phyloP scores from a whole-genome alignment of 1,284 basidiomycete genomes.

The Sanghuangporus sanghuang region DNA sequence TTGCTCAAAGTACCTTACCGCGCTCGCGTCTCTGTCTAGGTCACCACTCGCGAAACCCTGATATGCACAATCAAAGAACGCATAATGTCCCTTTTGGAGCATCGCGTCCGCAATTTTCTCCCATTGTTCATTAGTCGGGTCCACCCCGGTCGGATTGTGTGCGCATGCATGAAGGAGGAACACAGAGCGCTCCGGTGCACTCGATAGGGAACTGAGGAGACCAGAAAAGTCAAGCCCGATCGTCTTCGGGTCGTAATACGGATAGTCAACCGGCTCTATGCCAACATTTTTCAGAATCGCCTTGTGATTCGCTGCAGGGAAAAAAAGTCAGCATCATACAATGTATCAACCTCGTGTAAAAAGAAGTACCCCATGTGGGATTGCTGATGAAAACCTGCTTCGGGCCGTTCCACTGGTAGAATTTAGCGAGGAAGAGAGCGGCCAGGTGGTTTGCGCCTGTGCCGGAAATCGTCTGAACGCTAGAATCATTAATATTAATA shows the following conservation, averaged over 20 bases:
- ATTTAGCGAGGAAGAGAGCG: conserved; percentile 81
- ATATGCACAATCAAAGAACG: conserved; percentile 95
- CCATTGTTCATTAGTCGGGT: conserved; percentile 91
- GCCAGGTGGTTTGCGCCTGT: conserved; percentile 95
- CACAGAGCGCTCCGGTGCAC: conserved; percentile 71
- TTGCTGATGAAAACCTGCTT: conserved; percentile 79
- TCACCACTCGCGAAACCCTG: conserved; percentile 91
- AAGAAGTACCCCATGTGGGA: conserved; percentile 81
- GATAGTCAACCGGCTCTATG: conserved; percentile 76
- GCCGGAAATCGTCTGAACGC: conserved; percentile 90
- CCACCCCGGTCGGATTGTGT: conserved; percentile 95
- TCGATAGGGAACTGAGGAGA: conserved; percentile 61
- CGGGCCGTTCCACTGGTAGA: conserved; percentile 70
- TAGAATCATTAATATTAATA: too few relatives aligned
- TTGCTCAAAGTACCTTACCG: conserved; percentile 73
- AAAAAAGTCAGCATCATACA: background rate
- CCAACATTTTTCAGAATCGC: conserved; percentile 85
- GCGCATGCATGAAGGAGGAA: conserved; percentile 93
- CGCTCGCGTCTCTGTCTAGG: conserved; percentile 70
- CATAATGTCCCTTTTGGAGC: conserved; percentile 74
- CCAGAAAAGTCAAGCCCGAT: conserved; percentile 84
- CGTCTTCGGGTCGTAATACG: conserved; percentile 89
- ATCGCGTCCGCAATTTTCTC: conserved; percentile 73
- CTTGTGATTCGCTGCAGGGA: conserved; percentile 75
- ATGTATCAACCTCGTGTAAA: conserved; percentile 22